Base-by-base conservation (phyloP, 768 basidiomycete genomes). In the Rhizopogon vesiculosus region DNA sequence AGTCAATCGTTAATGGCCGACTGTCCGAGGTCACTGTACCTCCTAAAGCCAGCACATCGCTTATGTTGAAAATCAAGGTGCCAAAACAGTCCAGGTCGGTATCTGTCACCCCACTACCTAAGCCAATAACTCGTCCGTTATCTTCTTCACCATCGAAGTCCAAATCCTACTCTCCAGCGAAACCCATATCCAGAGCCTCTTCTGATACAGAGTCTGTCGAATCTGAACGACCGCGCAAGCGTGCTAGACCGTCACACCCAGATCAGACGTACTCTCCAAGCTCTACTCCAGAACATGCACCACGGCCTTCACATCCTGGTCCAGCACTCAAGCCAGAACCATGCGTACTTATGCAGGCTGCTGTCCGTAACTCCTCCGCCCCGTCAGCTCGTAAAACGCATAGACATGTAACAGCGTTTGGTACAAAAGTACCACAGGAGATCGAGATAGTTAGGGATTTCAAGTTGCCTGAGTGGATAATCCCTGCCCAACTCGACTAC, bases 371-470 rank as follows among this genome's bases (percentile, higher is more conserved):
- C 55, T 72, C 76, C 48, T 68, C 69, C 9, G 71, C 73, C 42
- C 76, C 75, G 13, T 72, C 72, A 18, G 69, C 74, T 22, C 71
- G 82, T 53, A 78, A 80, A 63, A 77, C 80, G 10, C 75, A 77
- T 58, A 75, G 85, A 55, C 76, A 81, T 58, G 69, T 78, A 42
- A 76, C 74, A 15, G 82, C 85, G 8, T 89, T 87, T 62, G 87
- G 87, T 0, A 71, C 74, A 42, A 77, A 81, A 58, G 72, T 86
- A n/a, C 81, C 81, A 5, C 61, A 64, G 1, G 77, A 74, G 38
- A 56, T 83, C 39, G 76, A 78, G 56, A 75, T 78, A 52, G 56
- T 71, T 31, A 73, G 69, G 57, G 84, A 87, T 42, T 89, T 80
- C 61, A 75, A 78, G 60, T 68, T 85, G 39, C 87, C 87, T 0